A percentile compares a stretch with the other conserved stretches of the same genome.
Conservation (phyloP, 1,139 yeast species). For the Lodderomyces beijingensis region DNA sequence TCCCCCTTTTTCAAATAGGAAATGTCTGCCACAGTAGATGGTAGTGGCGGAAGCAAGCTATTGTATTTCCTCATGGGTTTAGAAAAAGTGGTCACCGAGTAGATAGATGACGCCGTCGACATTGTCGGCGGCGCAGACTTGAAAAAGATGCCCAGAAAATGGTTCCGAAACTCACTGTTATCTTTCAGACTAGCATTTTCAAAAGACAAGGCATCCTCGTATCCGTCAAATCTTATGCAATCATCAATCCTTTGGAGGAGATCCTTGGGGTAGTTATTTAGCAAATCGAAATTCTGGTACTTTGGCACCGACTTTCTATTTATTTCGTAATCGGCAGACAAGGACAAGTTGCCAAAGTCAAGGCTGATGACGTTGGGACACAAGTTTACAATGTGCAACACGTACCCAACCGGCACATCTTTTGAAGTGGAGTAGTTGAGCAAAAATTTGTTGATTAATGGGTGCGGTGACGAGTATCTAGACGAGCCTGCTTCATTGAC, state of each 20-base stretch:
- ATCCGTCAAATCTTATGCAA: conserved; percentile 15
- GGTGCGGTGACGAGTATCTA: conserved; percentile 38
- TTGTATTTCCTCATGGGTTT: conserved; percentile 31
- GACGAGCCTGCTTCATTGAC: conserved; percentile 6
- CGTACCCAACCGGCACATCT: conserved; percentile 67
- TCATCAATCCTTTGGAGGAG: conserved; percentile 21
- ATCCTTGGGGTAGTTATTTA: conserved; percentile 35
- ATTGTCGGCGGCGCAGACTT: conserved; percentile 12
- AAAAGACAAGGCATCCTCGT: conserved; percentile 2
- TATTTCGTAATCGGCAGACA: conserved; percentile 59
- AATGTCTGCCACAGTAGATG: conserved; percentile 24
- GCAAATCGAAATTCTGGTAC: conserved; percentile 37
- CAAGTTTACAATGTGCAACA: conserved; percentile 53
- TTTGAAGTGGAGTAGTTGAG: conserved; percentile 53
- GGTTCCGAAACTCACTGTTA: background rate
- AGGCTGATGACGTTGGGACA: conserved; percentile 54
- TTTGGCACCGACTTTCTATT: conserved; percentile 25
- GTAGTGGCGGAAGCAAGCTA: conserved; percentile 36
- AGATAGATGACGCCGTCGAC: conserved; percentile 30
- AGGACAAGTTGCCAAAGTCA: conserved; percentile 50
- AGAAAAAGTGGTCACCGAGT: conserved; percentile 26
- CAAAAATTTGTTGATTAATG: conserved; percentile 54
- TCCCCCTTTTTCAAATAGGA: conserved; percentile 33
- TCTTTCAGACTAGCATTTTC: background rate
- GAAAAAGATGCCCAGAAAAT: conserved; percentile 6